Percentiles rank a stretch among this genome's conserved stretches.
These are phyloP conservation scores for Sporobolomyces roseus DNA, from an alignment of 768 basidiomycete species.

Conservation along the genomic window DNA sequence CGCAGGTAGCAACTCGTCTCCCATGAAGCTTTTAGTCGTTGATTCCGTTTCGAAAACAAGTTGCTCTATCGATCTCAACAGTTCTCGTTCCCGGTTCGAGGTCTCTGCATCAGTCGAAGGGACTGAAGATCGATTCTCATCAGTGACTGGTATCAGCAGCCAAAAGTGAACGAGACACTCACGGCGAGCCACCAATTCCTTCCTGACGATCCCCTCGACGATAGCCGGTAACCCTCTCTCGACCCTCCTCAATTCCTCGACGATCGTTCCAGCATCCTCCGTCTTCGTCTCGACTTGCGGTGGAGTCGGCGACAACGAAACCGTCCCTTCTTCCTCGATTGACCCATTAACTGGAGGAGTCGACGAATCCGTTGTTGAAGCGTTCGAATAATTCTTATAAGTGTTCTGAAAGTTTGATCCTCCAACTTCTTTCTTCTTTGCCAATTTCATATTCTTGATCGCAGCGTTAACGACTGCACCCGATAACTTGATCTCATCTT, in stretches of 20 bases:
- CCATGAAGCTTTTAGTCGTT: constrained; percentile 79
- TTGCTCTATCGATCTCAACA: no score
- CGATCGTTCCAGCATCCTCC: not conserved
- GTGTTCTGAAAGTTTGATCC: no score
- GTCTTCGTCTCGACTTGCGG: not conserved
- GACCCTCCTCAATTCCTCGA: constrained; percentile 57
- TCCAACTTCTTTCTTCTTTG: no score
- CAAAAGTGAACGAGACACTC: constrained; percentile 46
- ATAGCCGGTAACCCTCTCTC: constrained; percentile 73
- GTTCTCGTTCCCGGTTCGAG: no score
- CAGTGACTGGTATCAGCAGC: not conserved
- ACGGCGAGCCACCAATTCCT: constrained; percentile 90
- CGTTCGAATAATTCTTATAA: not conserved
- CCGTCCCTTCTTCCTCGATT: not conserved
- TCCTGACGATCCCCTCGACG: constrained; percentile 71
- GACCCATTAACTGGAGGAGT: not conserved
- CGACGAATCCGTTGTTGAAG: not conserved
- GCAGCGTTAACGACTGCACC: constrained; percentile 15
- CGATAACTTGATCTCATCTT: constrained; percentile 2
- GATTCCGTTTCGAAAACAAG: constrained; percentile 72
- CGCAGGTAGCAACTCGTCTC: constrained; percentile 71
- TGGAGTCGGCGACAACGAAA: not conserved
- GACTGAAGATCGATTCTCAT: no score
- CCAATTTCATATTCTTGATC: constrained; percentile 24
- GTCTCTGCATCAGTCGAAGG: no score